Percentiles rank a stretch among this genome's conserved stretches.
Evolutionary conservation across 2,329 filamentous ascomycete genomes (phyloP).

Genomic region (Neonectria hederae): DNA sequence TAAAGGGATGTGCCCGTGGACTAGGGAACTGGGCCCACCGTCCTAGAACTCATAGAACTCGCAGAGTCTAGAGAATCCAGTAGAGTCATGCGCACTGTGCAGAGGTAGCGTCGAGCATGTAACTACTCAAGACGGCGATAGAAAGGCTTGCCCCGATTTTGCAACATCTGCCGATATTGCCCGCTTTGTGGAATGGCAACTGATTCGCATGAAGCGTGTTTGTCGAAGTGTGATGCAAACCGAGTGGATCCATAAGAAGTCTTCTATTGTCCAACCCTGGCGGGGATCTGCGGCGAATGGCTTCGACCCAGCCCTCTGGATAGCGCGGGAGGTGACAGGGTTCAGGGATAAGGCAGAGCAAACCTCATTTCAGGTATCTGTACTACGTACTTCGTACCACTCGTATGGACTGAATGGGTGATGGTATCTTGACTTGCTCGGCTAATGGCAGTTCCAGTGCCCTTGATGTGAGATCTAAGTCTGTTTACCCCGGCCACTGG

Average conservation of each 20-base stretch:
- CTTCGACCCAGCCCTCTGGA: slow-evolving; percentile 38
- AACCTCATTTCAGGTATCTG: slow-evolving; percentile 33
- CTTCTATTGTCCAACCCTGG: slow-evolving; percentile 20
- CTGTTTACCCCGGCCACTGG: slow-evolving; percentile 19
- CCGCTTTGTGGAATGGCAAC: slow-evolving; percentile 13
- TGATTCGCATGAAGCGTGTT: slow-evolving; percentile 25
- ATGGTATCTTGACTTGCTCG: background rate
- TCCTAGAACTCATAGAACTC: background rate
- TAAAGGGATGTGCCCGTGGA: slow-evolving; percentile 4
- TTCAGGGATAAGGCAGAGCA: slow-evolving; percentile 34
- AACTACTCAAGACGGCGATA: slow-evolving; percentile 10
- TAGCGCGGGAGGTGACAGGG: slow-evolving; percentile 37
- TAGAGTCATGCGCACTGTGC: slow-evolving; percentile 23
- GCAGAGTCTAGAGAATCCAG: background rate
- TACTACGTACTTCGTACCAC: slow-evolving; percentile 14
- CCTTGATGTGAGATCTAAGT: slow-evolving; percentile 17
- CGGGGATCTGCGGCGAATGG: slow-evolving; percentile 27
- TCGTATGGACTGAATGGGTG: slow-evolving; percentile 27
- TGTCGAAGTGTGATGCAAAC: slow-evolving; percentile 19
- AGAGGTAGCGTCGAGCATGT: slow-evolving; percentile 2
- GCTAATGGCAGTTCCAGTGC: background rate
- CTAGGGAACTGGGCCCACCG: slow-evolving; percentile 19
- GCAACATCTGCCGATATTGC: slow-evolving; percentile 21
- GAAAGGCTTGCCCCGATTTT: slow-evolving; percentile 4
- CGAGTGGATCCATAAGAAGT: slow-evolving; percentile 20